Base-by-base conservation (phyloP, 768 basidiomycete species). In the Boletus coccyginus region DNA sequence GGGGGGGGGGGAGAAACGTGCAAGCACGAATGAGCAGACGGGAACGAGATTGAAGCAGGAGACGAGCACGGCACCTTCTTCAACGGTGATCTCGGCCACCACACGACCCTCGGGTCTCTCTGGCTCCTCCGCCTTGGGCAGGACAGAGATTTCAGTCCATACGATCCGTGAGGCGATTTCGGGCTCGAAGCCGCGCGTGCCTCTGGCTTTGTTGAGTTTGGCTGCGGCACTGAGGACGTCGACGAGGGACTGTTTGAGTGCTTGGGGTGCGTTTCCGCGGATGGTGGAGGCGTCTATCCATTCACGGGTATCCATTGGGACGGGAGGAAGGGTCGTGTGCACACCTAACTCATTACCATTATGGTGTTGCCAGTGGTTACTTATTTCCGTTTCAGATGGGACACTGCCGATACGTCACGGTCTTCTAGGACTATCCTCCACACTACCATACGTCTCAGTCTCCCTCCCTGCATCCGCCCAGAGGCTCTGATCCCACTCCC, bases 41-140 rank as follows among this genome's bases (percentile, higher is more conserved):
- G 38, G 12, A n/a, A 39, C 17, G 5, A 27, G 27, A 5, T 27
- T 14, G 13, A 7, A 35, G 38, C 27, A 9, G 17, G 38, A 31
- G 13, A 50, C 1, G 17, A 31, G 27, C 14, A 45, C 17, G 12
- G 13, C 24, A 81, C 82, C 81, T 62, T 77, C 71, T 39, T 70
- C 62, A 7, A 81, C 79, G 11, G 58, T 67, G 29, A 75, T 66
- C 58, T 82, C 81, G 27, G 70, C 64, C 7, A 82, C 78, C 13
- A 82, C 74, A 16, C 76, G 65, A 1, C 73, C 78, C 63, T 84
- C 83, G 6, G 58, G 58, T 59, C 74, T 77, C 33, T 57, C 65
- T 1, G 77, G 73, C 48, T 79, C 81, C 52, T 83, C 81, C 9
- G 63, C 57, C 54, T 82, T 82, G 42, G 67, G 62, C 1, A 70